Percentiles rank a stretch among this genome's conserved stretches.
phyloP scores from a whole-genome alignment of 805 yeast genomes.

The Lipomyces chichibuensis region DNA sequence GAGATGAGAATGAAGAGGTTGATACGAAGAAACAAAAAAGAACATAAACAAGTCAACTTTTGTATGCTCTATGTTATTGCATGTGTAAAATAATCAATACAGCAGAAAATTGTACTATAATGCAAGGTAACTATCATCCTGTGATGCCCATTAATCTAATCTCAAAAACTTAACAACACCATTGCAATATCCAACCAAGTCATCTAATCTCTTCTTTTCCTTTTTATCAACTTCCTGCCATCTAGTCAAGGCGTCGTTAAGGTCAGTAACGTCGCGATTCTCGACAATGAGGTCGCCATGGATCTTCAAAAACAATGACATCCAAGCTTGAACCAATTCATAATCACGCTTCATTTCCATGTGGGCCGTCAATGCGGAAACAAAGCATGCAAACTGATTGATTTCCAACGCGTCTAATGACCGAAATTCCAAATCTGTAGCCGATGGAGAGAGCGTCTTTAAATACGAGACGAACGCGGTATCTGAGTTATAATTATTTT shows the following conservation, averaged over 20 bases:
- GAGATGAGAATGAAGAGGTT: slow-evolving; percentile 3
- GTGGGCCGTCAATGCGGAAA: slow-evolving; percentile 68
- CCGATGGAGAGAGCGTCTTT: slow-evolving; percentile 68
- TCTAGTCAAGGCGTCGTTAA: slow-evolving; percentile 51
- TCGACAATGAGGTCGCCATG: slow-evolving; percentile 77
- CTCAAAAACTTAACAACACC: slow-evolving; percentile 62
- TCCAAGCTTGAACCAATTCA: slow-evolving; percentile 81
- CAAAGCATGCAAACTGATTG: slow-evolving; percentile 64
- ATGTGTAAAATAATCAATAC: not conserved
- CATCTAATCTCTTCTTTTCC: slow-evolving; percentile 57
- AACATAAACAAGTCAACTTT: not conserved
- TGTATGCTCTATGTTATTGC: not conserved
- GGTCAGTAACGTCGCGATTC: slow-evolving; percentile 38
- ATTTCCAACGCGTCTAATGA: slow-evolving; percentile 64
- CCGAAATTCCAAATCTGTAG: slow-evolving; percentile 83
- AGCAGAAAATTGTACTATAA: not conserved
- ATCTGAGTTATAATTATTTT: not conserved
- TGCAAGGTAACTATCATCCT: not conserved
- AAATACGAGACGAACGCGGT: slow-evolving; percentile 58
- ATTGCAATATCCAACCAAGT: slow-evolving; percentile 71
- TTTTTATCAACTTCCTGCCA: slow-evolving; percentile 52
- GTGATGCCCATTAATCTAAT: slow-evolving; percentile 13
- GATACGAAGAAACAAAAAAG: slow-evolving; percentile 2
- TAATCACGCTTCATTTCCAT: slow-evolving; percentile 59
- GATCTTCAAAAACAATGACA: slow-evolving; percentile 68